Percentiles rank a stretch among this genome's conserved stretches.
Conservation (phyloP, 1,284 basidiomycete species). For the Ustilago trichophora region DNA sequence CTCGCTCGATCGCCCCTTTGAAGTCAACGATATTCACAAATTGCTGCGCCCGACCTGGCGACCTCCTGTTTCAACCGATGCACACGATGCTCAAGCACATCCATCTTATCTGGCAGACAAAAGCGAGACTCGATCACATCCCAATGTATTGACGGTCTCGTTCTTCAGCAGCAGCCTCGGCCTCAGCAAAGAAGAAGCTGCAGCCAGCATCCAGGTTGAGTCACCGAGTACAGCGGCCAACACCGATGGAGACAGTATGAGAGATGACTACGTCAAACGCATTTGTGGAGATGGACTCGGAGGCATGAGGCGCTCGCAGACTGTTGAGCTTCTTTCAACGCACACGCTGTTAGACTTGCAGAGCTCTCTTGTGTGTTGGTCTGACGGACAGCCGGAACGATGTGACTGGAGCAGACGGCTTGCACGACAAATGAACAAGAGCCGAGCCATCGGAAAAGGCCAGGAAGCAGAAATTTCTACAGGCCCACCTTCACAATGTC, state of each 20-base stretch:
- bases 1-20: constrained; percentile 38
- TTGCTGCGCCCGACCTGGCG: neutral
- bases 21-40: constrained; percentile 8
- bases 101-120: neutral
- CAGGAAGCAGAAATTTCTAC: no score
- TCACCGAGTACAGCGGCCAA: neutral
- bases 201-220: neutral
- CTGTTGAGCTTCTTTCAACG: constrained; percentile 33
- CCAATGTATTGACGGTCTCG: constrained; percentile 19
- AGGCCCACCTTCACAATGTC: no score
- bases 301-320: constrained; percentile 36
- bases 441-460: neutral
- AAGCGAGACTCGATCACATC: neutral
- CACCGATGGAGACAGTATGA: constrained; percentile 10
- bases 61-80: neutral
- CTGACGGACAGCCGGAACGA: constrained; percentile 41
- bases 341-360: constrained; percentile 23
- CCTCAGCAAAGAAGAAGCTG: constrained; percentile 4
- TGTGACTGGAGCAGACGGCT: constrained; percentile 21
- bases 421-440: neutral
- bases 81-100: neutral
- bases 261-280: constrained; percentile 40
- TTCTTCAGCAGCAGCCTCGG: constrained; percentile 32
- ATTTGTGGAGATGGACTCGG: constrained; percentile 37
- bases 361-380: constrained; percentile 36